Base-by-base conservation (phyloP, 495 filamentous ascomycete species). In the Xylaria cubensis region DNA sequence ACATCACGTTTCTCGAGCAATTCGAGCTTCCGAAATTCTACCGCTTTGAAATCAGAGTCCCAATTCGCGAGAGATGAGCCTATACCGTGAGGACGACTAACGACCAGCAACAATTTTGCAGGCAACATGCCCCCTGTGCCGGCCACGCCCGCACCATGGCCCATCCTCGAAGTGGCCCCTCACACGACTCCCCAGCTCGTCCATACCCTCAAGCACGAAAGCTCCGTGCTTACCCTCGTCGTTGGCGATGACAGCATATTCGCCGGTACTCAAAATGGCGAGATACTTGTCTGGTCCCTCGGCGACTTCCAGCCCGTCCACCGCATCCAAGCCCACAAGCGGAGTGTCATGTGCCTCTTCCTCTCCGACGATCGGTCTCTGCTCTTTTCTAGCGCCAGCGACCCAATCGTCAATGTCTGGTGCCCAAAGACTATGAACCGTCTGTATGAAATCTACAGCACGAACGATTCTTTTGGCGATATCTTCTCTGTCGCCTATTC, bases 401-500 rank as follows among this genome's bases (percentile, higher is more conserved):
- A 99, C 78, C 94, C 95, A 6, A 92, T 97, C 71, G 90, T 98
- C 67, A 97, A 96, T 80, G 93, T 96, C 66, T 86, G 89, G 82
- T 83, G 82, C 76, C 81, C 85, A 48, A 80, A 74, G 42, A 80
- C 80, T 59, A 79, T 87, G 73, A 79, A 73, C 29, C 81, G 74
- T n/a, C 83, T 95, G 0, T 97, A 94, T 82, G 92, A 94, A 42
- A 93, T 99, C 71, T 97, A 97, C 81, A 96, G 94, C 41, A 92
- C 91, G 46, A 95, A 95, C 80, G 97, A 98, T 77, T 77, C 75
- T 9, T 94, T 98, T 39, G 96, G 96, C 61, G 96, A 99, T 80
- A 90, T 99, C 32, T 99, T 98, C 77, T 95, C 93, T 71, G 89
- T 97, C 61, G 92, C 90, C 4, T 98, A 97, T 81, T 97, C 94